A percentile compares a stretch with the other conserved stretches of the same genome.
Conservation (phyloP, 495 filamentous ascomycete genomes). For the Penicillium diatomitis region DNA sequence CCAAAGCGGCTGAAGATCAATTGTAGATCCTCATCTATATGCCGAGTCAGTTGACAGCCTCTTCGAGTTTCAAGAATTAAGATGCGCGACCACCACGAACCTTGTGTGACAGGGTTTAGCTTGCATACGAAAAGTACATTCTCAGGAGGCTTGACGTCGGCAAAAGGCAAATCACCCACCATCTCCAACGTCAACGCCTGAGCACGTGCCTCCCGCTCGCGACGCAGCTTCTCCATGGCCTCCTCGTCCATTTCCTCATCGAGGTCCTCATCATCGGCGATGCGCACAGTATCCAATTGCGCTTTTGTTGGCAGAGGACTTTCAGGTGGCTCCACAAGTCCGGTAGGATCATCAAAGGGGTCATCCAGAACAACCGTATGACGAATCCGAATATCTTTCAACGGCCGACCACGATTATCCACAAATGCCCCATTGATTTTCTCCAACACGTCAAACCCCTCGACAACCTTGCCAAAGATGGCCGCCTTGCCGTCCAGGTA, state of each 20-base stretch:
- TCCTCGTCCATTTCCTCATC: slow-evolving; percentile 71
- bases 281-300: slow-evolving; percentile 83
- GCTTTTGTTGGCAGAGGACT: slow-evolving; percentile 77
- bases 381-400: slow-evolving; percentile 87
- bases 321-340: slow-evolving; percentile 62
- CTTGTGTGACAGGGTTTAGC: slow-evolving; percentile 88
- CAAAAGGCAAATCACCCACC: slow-evolving; percentile 95
- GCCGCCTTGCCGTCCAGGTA: slow-evolving; percentile 83
- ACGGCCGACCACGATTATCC: slow-evolving; percentile 71
- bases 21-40: slow-evolving; percentile 79
- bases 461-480: slow-evolving; percentile 90
- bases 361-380: slow-evolving; percentile 88
- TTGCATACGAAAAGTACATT: slow-evolving; percentile 99
- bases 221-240: slow-evolving; percentile 65
- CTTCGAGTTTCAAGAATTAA: not conserved
- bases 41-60: slow-evolving; percentile 2
- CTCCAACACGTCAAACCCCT: slow-evolving; percentile 85
- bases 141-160: slow-evolving; percentile 95
- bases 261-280: slow-evolving; percentile 79
- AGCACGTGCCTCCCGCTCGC: slow-evolving; percentile 86
- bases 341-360: slow-evolving; percentile 70
- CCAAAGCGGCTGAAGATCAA: slow-evolving; percentile 96
- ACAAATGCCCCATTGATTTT: slow-evolving; percentile 87
- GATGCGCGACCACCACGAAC: slow-evolving; percentile 20
- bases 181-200: slow-evolving; percentile 95